Evolutionary conservation across 768 basidiomycete species (phyloP), one percentile per base, ranked within the genome.

Genomic region (Hortiboletus flavorubellus): DNA sequence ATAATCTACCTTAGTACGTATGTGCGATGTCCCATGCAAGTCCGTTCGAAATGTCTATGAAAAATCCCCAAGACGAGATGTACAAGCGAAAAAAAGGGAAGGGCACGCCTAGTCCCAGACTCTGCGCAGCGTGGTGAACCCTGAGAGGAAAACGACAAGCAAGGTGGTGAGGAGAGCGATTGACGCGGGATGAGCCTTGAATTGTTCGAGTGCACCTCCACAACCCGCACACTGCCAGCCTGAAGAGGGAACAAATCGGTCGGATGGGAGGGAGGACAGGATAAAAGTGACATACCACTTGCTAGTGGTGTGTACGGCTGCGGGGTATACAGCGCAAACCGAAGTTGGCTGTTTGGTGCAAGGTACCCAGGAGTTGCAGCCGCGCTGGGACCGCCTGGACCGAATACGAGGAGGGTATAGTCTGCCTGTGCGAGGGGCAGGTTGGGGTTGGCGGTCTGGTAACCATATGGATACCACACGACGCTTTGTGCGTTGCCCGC

Each of bases 281-380:
- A 38, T 11, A 14, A 56, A 21, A 52, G 14, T 11, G 39, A 50
- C 68, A 46, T 31, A 71, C 76, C 72, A 73, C 81, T 76, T 11
- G 73, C 55, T n/a, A 84, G 64, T 8, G 81, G 78, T 5, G 80
- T 83, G 64, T 85, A 84, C 6, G 72, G 12, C 57, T 76, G 76
- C 10, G 85, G 85, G 26, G 77, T 77, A 67, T 89, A 89, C 59
- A 89, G 63, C 35, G 83, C 83, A 66, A 89, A 89, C 59, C 71
- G 67, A 45, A 84, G 73, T 4, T 76, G 70, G 30, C 72, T 72
- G 65, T 85, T 83, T 37, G 83, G 78, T 49, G 70, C 75, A 51
- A 89, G 74, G 59, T 74, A 70, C 0, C 87, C 87, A 0, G 81
- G 78, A 8, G 73, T 61, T 8, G 80, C 67, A 6, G 67, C 63